These are phyloP conservation scores for Pythium chondricola DNA, from an alignment of 352 stramenopile species.

Conservation along the genomic window DNA sequence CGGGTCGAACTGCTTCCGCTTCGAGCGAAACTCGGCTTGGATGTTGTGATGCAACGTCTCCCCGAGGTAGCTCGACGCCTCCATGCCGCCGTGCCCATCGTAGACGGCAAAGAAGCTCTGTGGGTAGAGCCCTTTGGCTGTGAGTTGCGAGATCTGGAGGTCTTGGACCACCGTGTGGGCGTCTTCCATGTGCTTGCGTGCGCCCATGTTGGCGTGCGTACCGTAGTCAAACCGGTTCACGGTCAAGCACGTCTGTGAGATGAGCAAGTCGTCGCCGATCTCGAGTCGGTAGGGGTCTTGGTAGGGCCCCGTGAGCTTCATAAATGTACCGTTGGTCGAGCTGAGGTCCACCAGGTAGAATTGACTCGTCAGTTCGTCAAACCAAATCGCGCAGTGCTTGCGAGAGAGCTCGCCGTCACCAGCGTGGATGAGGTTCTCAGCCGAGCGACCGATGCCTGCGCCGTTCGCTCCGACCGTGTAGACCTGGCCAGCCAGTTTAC, in stretches of 20 bases:
- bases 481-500: constrained; percentile 56
- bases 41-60: constrained; percentile 69
- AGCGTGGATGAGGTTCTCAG: constrained; percentile 89
- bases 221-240: constrained; percentile 97
- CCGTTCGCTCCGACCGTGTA: constrained; percentile 86
- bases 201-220: constrained; percentile 91
- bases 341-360: constrained; percentile 85
- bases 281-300: constrained; percentile 88
- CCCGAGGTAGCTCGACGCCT: constrained; percentile 89
- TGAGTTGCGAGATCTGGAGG: constrained; percentile 55
- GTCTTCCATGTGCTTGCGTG: constrained; percentile 95
- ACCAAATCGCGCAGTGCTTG: constrained; percentile 92
- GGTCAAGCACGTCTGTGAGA: constrained; percentile 94
- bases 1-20: constrained; percentile 38
- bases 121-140: constrained; percentile 50
- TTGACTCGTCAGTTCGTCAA: constrained; percentile 66
- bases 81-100: constrained; percentile 94
- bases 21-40: constrained; percentile 43
- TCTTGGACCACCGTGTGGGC: constrained; percentile 93
- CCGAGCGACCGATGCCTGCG: constrained; percentile 76
- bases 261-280: constrained; percentile 94
- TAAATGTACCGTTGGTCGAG: constrained; percentile 93
- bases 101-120: constrained; percentile 96
- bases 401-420: constrained; percentile 94
- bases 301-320: constrained; percentile 93